Percentiles rank a stretch among this genome's conserved stretches.
These are phyloP conservation scores for Eucalyptus virginea DNA, from an alignment of 345 rosid species.

Conservation along the genomic window DNA sequence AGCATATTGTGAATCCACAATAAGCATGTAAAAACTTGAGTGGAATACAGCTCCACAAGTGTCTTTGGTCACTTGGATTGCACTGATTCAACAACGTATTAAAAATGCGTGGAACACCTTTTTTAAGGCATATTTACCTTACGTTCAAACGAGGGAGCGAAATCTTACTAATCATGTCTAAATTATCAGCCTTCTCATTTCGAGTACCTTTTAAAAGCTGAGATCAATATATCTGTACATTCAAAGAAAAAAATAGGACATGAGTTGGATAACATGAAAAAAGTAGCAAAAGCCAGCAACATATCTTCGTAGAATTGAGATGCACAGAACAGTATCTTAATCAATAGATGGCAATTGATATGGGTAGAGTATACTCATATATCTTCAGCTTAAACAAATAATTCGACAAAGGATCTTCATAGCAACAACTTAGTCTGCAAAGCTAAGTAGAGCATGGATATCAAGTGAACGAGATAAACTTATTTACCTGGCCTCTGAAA, in stretches of 20 bases:
- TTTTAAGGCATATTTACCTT: neutral
- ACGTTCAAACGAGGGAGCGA: fast-evolving
- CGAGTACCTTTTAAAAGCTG: fast-evolving
- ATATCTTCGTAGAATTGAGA: neutral
- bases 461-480: neutral
- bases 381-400: neutral
- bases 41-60: neutral
- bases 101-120: neutral
- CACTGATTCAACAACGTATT: fast-evolving
- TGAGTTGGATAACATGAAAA: neutral
- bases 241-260: neutral
- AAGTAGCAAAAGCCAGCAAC: neutral
- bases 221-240: neutral
- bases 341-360: neutral
- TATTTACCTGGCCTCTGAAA: fast-evolving
- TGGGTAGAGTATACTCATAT: neutral
- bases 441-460: neutral
- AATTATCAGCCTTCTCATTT: neutral
- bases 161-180: fast-evolving
- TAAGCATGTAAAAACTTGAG: neutral
- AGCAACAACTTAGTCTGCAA: neutral
- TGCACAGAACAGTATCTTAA: neutral
- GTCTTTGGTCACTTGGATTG: neutral
- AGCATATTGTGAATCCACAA: neutral
- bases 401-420: neutral